Conservation (phyloP, 148 eudicot species). For the Vaccinium macrocarpon region DNA sequence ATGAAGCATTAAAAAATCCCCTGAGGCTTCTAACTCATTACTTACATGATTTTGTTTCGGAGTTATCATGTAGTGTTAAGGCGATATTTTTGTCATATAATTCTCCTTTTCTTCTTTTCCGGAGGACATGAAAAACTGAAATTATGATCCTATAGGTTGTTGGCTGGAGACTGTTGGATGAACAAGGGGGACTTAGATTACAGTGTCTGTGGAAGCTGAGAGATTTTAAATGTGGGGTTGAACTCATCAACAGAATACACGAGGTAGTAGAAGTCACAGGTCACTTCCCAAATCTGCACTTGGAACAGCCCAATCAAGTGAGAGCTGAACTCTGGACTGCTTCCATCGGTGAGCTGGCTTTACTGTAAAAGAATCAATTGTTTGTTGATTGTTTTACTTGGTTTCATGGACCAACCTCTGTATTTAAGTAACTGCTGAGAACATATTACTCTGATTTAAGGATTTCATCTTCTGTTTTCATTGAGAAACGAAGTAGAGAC, state of each 20-base stretch:
- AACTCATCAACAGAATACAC: constrained; percentile 60
- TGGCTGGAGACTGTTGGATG: constrained; percentile 74
- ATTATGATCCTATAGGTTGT: constrained; percentile 44
- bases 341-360: constrained; percentile 41
- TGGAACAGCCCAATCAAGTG: constrained; percentile 66
- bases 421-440: not conserved
- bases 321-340: constrained; percentile 72
- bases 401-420: not conserved
- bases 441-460: no score
- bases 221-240: constrained; percentile 60
- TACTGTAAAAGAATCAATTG: not conserved
- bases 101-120: not conserved
- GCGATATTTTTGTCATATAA: not conserved
- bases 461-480: not conserved
- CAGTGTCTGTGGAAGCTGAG: constrained; percentile 83
- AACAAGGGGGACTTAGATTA: constrained; percentile 43
- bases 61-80: not conserved
- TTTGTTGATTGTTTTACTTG: not conserved
- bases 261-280: constrained; percentile 44
- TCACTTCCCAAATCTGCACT: constrained; percentile 60
- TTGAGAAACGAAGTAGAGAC: not conserved
- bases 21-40: not conserved
- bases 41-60: not conserved
- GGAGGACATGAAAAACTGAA: not conserved
- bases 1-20: not conserved